Evolutionary conservation across 257 asterid genomes (phyloP).

Genomic region (Paulownia fortunei): DNA sequence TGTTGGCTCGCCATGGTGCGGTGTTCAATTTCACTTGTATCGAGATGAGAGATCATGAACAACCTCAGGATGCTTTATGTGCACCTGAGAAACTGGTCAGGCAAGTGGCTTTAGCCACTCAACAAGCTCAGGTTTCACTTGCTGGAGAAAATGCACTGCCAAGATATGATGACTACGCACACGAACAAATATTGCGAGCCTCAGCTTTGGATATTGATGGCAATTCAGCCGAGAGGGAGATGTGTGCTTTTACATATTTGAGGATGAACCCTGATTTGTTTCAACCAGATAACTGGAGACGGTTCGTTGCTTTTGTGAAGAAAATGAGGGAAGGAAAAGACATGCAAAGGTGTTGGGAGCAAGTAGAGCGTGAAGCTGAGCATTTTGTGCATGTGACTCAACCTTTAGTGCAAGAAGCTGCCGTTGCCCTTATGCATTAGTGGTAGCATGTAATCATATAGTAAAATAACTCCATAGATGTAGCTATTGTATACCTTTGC

Average conservation of each 20-base stretch:
- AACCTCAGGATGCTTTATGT: conserved; percentile 90
- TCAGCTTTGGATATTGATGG: conserved; percentile 56
- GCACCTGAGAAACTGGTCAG: conserved; percentile 87
- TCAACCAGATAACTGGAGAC: conserved; percentile 91
- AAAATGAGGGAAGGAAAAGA: conserved; percentile 88
- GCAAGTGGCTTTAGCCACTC: conserved; percentile 88
- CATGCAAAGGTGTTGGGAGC: conserved; percentile 62
- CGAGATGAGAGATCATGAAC: conserved; percentile 96
- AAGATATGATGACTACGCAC: conserved; percentile 79
- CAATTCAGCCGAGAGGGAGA: conserved; percentile 47
- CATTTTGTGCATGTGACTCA: conserved; percentile 81
- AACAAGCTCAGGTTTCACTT: conserved; percentile 73
- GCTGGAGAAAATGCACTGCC: conserved; percentile 97
- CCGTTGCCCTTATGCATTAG: conserved; percentile 76
- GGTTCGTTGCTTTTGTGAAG: conserved; percentile 86
- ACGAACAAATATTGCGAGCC: conserved; percentile 71
- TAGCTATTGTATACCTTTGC: conserved; percentile 12
- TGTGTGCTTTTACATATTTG: conserved; percentile 96
- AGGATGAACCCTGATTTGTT: conserved; percentile 89
- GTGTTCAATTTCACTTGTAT: conserved; percentile 92
- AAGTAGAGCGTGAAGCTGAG: conserved; percentile 90
- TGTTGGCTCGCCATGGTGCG: conserved; percentile 84
- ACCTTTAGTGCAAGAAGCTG: conserved; percentile 93
- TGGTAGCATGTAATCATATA: background rate
- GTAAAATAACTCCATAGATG: background rate